Conservation (phyloP, 805 yeast species). For the Barnettozyma sucrosica region DNA sequence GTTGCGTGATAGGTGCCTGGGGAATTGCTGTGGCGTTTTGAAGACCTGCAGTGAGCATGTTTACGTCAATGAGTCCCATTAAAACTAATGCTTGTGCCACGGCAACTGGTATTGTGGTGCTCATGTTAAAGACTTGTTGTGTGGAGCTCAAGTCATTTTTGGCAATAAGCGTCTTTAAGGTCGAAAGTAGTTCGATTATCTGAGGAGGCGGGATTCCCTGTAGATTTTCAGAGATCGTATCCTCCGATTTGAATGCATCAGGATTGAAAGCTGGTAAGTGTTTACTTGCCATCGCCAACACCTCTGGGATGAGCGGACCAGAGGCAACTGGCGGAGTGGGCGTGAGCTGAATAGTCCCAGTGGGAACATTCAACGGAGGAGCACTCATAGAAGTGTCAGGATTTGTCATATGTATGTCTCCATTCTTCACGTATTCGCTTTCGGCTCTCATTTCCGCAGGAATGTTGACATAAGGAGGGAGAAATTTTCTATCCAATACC, state of each 20-base stretch:
- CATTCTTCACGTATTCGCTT: conserved; percentile 22
- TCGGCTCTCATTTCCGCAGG: conserved; percentile 32
- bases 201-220: conserved; percentile 66
- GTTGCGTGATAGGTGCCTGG: not conserved
- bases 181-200: conserved; percentile 61
- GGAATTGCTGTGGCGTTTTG: conserved; percentile 1
- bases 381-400: not conserved
- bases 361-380: not conserved
- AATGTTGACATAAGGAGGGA: conserved; percentile 53
- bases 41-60: conserved; percentile 55
- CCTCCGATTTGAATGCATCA: conserved; percentile 44
- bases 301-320: conserved; percentile 36
- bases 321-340: conserved; percentile 3
- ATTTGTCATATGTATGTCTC: conserved; percentile 12
- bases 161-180: conserved; percentile 44
- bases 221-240: conserved; percentile 55
- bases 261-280: conserved; percentile 45
- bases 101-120: conserved; percentile 55
- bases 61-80: conserved; percentile 71
- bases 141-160: conserved; percentile 35
- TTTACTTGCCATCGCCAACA: conserved; percentile 48
- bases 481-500: conserved; percentile 36
- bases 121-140: conserved; percentile 44
- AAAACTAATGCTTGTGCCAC: conserved; percentile 69
- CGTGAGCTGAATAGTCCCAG: not conserved